phyloP scores from a whole-genome alignment of 169 alveolate genomes.

The Neospora caninum region DNA sequence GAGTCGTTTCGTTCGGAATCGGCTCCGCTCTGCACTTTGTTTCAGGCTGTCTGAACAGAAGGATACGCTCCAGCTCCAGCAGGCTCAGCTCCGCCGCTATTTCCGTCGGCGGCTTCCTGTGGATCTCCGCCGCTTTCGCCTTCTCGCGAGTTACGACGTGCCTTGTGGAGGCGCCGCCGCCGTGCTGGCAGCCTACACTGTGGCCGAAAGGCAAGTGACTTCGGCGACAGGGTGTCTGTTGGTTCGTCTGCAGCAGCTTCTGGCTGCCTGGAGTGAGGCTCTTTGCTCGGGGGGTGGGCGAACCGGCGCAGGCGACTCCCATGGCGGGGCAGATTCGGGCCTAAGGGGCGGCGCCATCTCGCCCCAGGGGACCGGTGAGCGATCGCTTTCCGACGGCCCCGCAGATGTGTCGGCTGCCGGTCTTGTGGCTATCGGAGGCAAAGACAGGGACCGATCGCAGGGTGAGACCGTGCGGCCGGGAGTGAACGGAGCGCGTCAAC shows the following conservation, averaged over 20 bases:
- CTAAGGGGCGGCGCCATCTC: neutral
- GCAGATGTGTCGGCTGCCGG: neutral
- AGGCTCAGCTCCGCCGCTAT: neutral
- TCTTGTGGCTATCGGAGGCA: neutral
- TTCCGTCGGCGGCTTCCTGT: slow-evolving; percentile 22
- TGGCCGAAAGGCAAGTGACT: neutral
- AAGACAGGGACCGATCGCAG: neutral
- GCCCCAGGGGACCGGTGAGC: neutral
- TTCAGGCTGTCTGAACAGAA: neutral
- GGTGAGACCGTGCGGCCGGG: neutral
- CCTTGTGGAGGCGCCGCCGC: slow-evolving; percentile 23
- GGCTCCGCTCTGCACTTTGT: too few species aligned
- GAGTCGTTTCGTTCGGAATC: too few species aligned
- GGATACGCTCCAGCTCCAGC: neutral
- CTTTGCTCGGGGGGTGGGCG: neutral
- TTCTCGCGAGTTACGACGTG: neutral
- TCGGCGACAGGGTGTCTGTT: neutral
- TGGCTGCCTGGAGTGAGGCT: slow-evolving; percentile 22
- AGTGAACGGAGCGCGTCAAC: neutral
- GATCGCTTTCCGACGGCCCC: neutral
- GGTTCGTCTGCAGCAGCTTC: slow-evolving; percentile 19
- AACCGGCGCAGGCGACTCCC: neutral
- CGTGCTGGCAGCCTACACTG: neutral
- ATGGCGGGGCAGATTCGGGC: neutral
- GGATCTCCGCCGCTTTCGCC: neutral